Evolutionary conservation across 345 rosid genomes (phyloP).

Genomic region (Populus simonii): DNA sequence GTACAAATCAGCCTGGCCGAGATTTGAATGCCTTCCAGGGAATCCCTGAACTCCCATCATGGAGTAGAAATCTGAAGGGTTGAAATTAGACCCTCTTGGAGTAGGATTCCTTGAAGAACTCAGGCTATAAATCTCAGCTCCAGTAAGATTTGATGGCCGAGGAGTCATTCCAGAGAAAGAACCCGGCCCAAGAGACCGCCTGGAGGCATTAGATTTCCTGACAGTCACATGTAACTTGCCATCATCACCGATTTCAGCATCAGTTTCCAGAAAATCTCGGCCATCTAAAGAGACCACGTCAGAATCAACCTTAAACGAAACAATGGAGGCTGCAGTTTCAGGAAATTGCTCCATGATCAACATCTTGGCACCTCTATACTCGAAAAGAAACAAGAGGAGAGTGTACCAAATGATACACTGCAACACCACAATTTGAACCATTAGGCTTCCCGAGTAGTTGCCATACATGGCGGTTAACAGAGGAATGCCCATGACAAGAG

Average conservation of each 20-base stretch:
- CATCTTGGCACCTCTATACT: conserved; percentile 44
- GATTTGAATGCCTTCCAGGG: conserved; percentile 66
- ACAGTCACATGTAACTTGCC: conserved; percentile 46
- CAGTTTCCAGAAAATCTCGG: conserved; percentile 39
- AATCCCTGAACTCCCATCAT: conserved; percentile 65
- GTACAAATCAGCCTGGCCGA: conserved; percentile 75
- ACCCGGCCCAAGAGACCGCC: conserved; percentile 34
- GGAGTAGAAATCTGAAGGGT: conserved; percentile 32
- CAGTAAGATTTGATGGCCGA: conserved; percentile 46
- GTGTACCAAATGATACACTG: conserved; percentile 41
- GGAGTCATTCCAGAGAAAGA: conserved; percentile 40
- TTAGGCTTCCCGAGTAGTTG: conserved; percentile 19
- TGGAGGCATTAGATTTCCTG: conserved; percentile 42
- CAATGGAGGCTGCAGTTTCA: conserved; percentile 45
- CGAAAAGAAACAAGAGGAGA: conserved; percentile 42
- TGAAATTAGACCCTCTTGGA: conserved; percentile 47
- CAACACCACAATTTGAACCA: conserved; percentile 35
- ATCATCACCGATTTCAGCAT: conserved; percentile 41
- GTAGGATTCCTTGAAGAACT: conserved; percentile 47
- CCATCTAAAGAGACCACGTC: conserved; percentile 45
- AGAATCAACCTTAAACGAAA: conserved; percentile 46
- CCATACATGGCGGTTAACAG: conserved; percentile 33
- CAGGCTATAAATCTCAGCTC: conserved; percentile 49
- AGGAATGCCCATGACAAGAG: conserved; percentile 37
- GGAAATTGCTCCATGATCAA: conserved; percentile 43